A percentile compares a stretch with the other conserved stretches of the same genome.
Conservation (phyloP, 2,329 filamentous ascomycete genomes). For the Sporothrix euskadiensis region DNA sequence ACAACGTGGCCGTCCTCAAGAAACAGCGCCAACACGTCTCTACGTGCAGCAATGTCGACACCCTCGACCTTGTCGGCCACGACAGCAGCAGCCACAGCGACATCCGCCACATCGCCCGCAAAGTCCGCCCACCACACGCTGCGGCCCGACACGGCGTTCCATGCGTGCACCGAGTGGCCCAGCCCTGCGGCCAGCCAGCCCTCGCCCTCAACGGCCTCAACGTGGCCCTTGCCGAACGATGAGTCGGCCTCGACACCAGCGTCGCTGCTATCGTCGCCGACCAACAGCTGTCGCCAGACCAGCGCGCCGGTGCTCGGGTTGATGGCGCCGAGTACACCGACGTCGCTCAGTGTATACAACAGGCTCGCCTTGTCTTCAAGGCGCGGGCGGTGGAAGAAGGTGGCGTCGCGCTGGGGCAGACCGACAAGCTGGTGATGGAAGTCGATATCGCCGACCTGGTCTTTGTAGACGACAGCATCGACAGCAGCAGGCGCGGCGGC, state of each 20-base stretch:
- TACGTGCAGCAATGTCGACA: conserved; percentile 45
- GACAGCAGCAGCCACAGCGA: conserved; percentile 65
- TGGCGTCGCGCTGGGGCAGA: conserved; percentile 75
- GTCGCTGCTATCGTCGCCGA: conserved; percentile 46
- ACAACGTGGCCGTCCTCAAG: conserved; percentile 46
- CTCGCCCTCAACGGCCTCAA: conserved; percentile 77
- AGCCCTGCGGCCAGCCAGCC: conserved; percentile 73
- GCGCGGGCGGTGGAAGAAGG: conserved; percentile 91
- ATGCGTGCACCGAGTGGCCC: conserved; percentile 70
- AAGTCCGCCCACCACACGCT: conserved; percentile 72
- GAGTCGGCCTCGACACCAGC: conserved; percentile 38
- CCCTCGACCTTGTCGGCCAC: conserved; percentile 49
- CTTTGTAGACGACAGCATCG: conserved; percentile 70
- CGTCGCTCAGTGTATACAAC: conserved; percentile 86
- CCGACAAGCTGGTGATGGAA: conserved; percentile 91
- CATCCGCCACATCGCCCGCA: conserved; percentile 60
- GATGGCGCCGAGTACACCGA: conserved; percentile 79
- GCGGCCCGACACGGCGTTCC: conserved; percentile 80
- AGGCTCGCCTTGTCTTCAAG: conserved; percentile 81
- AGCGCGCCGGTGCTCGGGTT: conserved; percentile 83
- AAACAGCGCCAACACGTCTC: conserved; percentile 27
- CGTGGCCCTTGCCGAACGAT: conserved; percentile 43
- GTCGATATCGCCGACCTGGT: conserved; percentile 89
- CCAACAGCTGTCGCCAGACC: conserved; percentile 80
- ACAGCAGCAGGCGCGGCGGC: conserved; percentile 42